Evolutionary conservation across 2,329 filamentous ascomycete genomes (phyloP).

Genomic region (Xylariales sp.): DNA sequence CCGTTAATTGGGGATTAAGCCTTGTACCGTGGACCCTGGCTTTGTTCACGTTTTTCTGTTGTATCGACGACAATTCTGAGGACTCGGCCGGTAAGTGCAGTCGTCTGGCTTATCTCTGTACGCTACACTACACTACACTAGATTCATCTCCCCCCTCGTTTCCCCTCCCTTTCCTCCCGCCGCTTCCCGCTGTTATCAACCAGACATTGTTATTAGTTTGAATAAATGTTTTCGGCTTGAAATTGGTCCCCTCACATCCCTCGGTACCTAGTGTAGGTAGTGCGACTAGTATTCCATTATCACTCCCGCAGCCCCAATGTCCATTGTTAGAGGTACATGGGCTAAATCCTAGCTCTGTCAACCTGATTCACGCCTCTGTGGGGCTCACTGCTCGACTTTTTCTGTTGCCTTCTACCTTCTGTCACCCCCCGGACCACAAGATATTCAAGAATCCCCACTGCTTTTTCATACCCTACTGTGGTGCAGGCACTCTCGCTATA

Average conservation of each 20-base stretch:
- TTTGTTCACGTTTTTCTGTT: slow-evolving; percentile 8
- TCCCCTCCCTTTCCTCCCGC: no score
- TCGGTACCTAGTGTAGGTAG: neutral
- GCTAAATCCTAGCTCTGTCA: slow-evolving; percentile 26
- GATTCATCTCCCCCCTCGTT: neutral
- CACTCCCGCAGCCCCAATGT: neutral
- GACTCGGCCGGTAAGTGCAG: slow-evolving; percentile 26
- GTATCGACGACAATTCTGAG: slow-evolving; percentile 13
- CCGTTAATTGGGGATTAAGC: neutral
- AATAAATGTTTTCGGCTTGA: neutral
- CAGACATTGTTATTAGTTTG: neutral
- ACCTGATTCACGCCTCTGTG: slow-evolving; percentile 44
- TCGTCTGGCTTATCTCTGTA: neutral
- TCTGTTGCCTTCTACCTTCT: slow-evolving; percentile 37
- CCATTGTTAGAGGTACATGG: slow-evolving; percentile 22
- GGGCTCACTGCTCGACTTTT: slow-evolving; percentile 41
- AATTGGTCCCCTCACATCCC: slow-evolving; percentile 7
- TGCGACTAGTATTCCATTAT: neutral
- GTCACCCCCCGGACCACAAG: slow-evolving; percentile 21
- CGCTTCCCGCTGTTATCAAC: neutral
- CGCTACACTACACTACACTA: neutral
- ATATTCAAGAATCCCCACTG: slow-evolving; percentile 20
- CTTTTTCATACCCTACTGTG: slow-evolving; percentile 16
- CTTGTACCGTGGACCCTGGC: neutral
- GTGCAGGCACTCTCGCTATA: slow-evolving; percentile 11